Evolutionary conservation across 2,329 filamentous ascomycete species (phyloP).

Genomic region (Penicillium vulpinum): DNA sequence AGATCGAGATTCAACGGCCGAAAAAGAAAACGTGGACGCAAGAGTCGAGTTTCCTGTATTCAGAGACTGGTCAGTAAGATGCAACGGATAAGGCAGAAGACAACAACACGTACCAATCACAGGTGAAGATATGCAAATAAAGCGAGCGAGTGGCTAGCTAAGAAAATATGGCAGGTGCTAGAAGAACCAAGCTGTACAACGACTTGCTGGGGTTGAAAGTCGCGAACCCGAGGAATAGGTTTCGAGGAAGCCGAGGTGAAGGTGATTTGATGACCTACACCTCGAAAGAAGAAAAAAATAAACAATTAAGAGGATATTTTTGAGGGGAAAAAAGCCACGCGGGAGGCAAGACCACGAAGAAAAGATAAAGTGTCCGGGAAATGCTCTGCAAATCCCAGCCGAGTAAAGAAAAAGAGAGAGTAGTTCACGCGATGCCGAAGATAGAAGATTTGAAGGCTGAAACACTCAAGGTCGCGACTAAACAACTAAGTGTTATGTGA

Average conservation of each 20-base stretch:
- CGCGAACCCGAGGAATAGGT: conserved; percentile 3
- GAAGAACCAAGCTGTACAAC: conserved; percentile 23
- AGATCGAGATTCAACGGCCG: conserved; percentile 6
- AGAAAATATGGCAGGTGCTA: conserved; percentile 13
- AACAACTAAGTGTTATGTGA: not conserved
- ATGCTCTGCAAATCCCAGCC: conserved; percentile 42
- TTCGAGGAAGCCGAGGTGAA: conserved; percentile 6
- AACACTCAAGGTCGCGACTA: conserved; percentile 17
- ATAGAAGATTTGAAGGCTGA: conserved; percentile 18
- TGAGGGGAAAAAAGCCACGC: conserved; percentile 4
- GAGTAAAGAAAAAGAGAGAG: conserved; percentile 22
- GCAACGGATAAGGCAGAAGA: conserved; percentile 5
- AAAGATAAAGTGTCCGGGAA: conserved; percentile 21
- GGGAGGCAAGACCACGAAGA: conserved; percentile 7
- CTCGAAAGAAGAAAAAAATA: not conserved
- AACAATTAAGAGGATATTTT: conserved; percentile 23
- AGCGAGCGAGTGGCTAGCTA: conserved; percentile 26
- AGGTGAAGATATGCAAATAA: conserved; percentile 19
- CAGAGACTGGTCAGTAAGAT: not conserved
- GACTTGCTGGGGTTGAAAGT: conserved; percentile 10
- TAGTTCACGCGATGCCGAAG: conserved; percentile 23
- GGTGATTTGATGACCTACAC: conserved; percentile 4
- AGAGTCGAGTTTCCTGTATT: conserved; percentile 15
- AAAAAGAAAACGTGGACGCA: not conserved
- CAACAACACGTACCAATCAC: conserved; percentile 19